phyloP scores from a whole-genome alignment of 495 filamentous ascomycete species.

The Letharia columbiana region DNA sequence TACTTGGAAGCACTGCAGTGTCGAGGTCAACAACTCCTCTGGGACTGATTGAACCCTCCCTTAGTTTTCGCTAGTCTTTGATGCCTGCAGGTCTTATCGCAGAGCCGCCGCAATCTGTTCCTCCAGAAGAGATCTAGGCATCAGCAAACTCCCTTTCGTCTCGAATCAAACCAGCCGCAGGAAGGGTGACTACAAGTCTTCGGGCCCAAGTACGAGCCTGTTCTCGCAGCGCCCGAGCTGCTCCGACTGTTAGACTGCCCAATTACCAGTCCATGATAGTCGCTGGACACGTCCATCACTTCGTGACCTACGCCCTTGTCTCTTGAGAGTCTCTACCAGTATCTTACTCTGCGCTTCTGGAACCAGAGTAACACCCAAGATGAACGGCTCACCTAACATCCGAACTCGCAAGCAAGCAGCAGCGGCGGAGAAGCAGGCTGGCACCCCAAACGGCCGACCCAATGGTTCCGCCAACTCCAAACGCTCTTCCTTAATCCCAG shows the following conservation, averaged over 20 bases:
- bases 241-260: not conserved
- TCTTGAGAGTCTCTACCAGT: not conserved
- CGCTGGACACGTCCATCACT: not conserved
- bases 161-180: not conserved
- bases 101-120: conserved; percentile 1
- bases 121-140: not conserved
- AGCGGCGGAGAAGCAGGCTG: conserved; percentile 13
- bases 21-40: not conserved
- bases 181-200: not conserved
- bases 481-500: conserved; percentile 11
- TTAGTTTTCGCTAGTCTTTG: not conserved
- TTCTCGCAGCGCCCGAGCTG: not conserved
- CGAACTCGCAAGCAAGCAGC: conserved; percentile 19
- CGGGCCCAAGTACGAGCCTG: not conserved
- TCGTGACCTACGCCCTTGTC: not conserved
- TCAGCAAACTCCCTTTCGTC: not conserved
- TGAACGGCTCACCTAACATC: conserved; percentile 16
- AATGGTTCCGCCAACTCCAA: conserved; percentile 16
- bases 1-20: not conserved
- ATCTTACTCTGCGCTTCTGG: not conserved
- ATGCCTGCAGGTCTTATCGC: conserved; percentile 9
- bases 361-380: not conserved
- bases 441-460: conserved; percentile 13
- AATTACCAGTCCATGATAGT: not conserved
- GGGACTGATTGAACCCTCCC: too few relatives aligned